Percentiles rank a stretch among this genome's conserved stretches.
phyloP scores from a whole-genome alignment of 2,329 filamentous ascomycete genomes.

The Alternaria arborescens region DNA sequence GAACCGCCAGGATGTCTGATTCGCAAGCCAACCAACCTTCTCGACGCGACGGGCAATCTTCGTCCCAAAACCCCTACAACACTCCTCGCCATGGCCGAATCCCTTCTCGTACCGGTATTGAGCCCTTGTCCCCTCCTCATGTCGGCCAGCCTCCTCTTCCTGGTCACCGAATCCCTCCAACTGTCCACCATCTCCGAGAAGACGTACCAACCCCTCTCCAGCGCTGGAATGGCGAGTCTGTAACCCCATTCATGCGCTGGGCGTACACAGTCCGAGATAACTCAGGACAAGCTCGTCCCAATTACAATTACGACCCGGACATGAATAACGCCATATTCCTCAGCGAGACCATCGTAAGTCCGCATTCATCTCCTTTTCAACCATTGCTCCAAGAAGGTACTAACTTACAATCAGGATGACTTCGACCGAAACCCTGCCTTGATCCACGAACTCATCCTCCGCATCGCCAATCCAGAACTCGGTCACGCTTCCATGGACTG shows the following conservation, averaged over 20 bases:
- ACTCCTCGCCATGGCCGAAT: neutral
- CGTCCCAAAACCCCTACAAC: neutral
- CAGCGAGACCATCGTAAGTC: slow-evolving; percentile 2
- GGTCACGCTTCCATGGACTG: slow-evolving; percentile 10
- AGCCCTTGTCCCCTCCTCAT: neutral
- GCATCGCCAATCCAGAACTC: slow-evolving; percentile 6
- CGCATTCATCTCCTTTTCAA: neutral
- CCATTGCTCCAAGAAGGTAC: neutral
- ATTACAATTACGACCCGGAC: slow-evolving; percentile 8
- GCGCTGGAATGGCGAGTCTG: slow-evolving; percentile 1
- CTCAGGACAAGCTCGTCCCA: neutral
- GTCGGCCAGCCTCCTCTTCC: neutral
- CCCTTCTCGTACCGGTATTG: neutral
- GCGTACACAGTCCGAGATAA: slow-evolving; percentile 1
- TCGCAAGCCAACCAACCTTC: neutral
- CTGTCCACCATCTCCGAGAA: neutral
- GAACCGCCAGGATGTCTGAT: neutral
- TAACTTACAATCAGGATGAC: slow-evolving; percentile 3
- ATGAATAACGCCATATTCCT: slow-evolving; percentile 8
- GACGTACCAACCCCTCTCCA: slow-evolving; percentile 4
- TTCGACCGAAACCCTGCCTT: slow-evolving; percentile 11
- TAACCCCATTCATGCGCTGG: slow-evolving; percentile 10
- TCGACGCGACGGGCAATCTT: neutral
- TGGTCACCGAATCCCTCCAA: neutral
- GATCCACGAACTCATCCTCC: slow-evolving; percentile 13